Evolutionary conservation across 441 rosid genomes (phyloP).

Genomic region (Macaranga tanarius): DNA sequence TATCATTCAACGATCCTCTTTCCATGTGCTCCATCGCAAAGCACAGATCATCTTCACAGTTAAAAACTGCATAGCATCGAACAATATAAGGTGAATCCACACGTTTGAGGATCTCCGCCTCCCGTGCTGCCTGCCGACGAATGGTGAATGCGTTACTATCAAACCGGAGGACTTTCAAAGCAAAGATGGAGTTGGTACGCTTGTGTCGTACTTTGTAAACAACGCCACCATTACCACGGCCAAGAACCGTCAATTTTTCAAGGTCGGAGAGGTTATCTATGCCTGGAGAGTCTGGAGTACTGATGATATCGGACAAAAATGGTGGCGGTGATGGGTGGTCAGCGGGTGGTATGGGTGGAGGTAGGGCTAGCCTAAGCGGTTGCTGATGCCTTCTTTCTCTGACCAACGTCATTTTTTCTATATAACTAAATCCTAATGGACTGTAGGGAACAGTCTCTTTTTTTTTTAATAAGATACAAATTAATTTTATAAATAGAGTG

Average conservation of each 20-base stretch:
- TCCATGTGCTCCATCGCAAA: constrained; percentile 73
- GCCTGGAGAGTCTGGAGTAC: constrained; percentile 36
- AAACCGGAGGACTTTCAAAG: constrained; percentile 48
- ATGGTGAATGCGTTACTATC: constrained; percentile 18
- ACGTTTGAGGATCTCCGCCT: constrained; percentile 55
- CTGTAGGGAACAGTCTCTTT: no score
- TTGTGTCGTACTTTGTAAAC: constrained; percentile 58
- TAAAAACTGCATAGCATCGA: constrained; percentile 46
- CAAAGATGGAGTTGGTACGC: constrained; percentile 35
- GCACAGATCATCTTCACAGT: constrained; percentile 36
- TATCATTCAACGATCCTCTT: constrained; percentile 48
- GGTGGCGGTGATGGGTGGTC: neutral
- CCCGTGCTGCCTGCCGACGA: constrained; percentile 36
- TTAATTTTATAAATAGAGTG: no score
- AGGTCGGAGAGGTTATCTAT: constrained; percentile 45
- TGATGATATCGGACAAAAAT: constrained; percentile 20
- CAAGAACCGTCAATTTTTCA: constrained; percentile 50
- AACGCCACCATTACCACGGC: constrained; percentile 56
- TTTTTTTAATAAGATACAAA: no score
- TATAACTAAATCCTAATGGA: no score
- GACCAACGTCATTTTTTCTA: constrained; percentile 48
- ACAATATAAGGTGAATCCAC: constrained; percentile 51
- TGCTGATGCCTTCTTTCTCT: constrained; percentile 53
- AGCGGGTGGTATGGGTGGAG: constrained; percentile 26
- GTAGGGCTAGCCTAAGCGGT: constrained; percentile 45